Evolutionary conservation across 1,284 basidiomycete species (phyloP).

Genomic region (Sporisorium iseilematis-ciliati): DNA sequence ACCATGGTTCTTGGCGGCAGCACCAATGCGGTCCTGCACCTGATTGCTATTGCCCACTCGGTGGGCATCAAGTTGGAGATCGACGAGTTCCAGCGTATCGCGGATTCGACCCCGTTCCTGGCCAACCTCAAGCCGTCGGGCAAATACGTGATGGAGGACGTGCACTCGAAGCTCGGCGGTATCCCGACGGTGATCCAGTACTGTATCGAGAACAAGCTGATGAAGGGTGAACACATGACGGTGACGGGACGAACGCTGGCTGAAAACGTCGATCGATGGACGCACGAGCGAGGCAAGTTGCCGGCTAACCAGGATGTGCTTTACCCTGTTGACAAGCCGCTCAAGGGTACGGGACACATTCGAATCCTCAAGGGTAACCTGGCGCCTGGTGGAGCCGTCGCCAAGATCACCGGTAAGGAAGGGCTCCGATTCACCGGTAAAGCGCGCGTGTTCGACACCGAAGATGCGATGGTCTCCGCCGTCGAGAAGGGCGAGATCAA

Average conservation of each 20-base stretch:
- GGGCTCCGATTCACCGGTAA: conserved; percentile 67
- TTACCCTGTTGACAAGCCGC: conserved; percentile 60
- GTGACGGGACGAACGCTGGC: conserved; percentile 66
- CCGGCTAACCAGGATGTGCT: conserved; percentile 63
- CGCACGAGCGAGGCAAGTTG: conserved; percentile 71
- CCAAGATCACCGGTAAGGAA: conserved; percentile 70
- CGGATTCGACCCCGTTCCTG: conserved; percentile 66
- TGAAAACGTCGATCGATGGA: conserved; percentile 75
- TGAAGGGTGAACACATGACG: conserved; percentile 69
- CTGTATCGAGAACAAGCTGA: conserved; percentile 71
- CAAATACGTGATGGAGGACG: conserved; percentile 70
- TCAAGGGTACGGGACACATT: conserved; percentile 67
- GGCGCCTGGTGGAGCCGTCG: conserved; percentile 67
- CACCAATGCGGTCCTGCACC: conserved; percentile 68
- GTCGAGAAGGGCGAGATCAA: conserved; percentile 65
- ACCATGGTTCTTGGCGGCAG: conserved; percentile 69
- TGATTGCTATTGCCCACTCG: conserved; percentile 67
- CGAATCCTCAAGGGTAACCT: conserved; percentile 68
- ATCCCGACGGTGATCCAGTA: conserved; percentile 72
- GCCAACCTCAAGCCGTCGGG: conserved; percentile 69
- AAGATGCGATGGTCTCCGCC: conserved; percentile 67
- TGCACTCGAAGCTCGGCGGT: conserved; percentile 64
- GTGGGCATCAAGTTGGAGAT: conserved; percentile 64
- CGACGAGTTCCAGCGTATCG: conserved; percentile 68
- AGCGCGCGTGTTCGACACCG: conserved; percentile 68